Conservation (phyloP, 305 asterid genomes). For the Fraxinus floribunda region DNA sequence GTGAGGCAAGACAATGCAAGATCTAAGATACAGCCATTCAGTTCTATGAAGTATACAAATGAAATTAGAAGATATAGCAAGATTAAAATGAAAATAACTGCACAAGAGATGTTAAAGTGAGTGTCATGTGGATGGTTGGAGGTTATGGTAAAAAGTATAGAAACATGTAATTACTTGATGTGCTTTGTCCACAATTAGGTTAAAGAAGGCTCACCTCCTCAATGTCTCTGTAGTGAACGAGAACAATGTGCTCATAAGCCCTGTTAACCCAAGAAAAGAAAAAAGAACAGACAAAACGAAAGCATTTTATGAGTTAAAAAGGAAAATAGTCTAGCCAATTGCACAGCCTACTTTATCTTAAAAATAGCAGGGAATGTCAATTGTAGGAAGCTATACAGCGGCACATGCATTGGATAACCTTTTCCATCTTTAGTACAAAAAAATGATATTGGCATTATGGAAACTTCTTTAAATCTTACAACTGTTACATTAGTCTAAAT, state of each 20-base stretch:
- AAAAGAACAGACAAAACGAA: not conserved
- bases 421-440: slow-evolving; percentile 2
- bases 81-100: not conserved
- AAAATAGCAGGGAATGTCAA: slow-evolving; percentile 4
- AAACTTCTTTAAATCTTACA: not conserved
- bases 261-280: slow-evolving; percentile 48
- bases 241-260: slow-evolving; percentile 88
- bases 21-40: slow-evolving; percentile 8
- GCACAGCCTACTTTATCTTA: slow-evolving; percentile 8
- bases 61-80: not conserved
- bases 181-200: slow-evolving; percentile 18
- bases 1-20: slow-evolving; percentile 8
- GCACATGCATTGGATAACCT: slow-evolving; percentile 1
- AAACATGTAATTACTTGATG: slow-evolving; percentile 4
- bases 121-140: slow-evolving; percentile 13
- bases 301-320: slow-evolving; percentile 3
- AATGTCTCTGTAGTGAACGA: slow-evolving; percentile 96
- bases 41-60: slow-evolving; percentile 6
- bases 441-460: not conserved
- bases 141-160: slow-evolving; percentile 1
- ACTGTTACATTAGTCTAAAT: slow-evolving; percentile 9
- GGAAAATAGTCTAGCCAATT: slow-evolving; percentile 3
- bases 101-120: slow-evolving; percentile 18
- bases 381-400: slow-evolving; percentile 10
- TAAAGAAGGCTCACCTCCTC: slow-evolving; percentile 64